Evolutionary conservation across 352 stramenopile genomes (phyloP).

Genomic region (Phytopythium aichiense): DNA sequence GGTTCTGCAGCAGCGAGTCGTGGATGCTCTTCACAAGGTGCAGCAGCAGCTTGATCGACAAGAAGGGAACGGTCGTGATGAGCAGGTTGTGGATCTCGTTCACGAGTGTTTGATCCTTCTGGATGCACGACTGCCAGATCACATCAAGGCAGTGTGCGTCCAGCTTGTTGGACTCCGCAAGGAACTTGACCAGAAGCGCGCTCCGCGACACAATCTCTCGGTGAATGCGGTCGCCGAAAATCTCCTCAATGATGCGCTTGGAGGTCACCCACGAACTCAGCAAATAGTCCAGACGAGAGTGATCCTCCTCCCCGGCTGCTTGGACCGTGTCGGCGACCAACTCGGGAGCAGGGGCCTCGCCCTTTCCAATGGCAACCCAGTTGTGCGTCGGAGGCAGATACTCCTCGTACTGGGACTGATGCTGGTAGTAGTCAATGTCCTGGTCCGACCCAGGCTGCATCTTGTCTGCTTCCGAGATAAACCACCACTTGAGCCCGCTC

Average conservation of each 20-base stretch:
- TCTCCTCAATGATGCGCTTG: constrained; percentile 78
- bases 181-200: constrained; percentile 77
- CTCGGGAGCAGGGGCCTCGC: constrained; percentile 63
- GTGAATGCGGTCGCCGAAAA: constrained; percentile 88
- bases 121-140: constrained; percentile 77
- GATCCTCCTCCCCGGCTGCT: constrained; percentile 47
- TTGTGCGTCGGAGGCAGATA: constrained; percentile 85
- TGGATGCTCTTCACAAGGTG: constrained; percentile 73
- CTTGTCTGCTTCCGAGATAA: constrained; percentile 96
- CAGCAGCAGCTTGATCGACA: constrained; percentile 66
- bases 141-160: constrained; percentile 57
- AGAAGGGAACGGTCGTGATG: constrained; percentile 68
- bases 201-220: constrained; percentile 83
- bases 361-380: constrained; percentile 86
- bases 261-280: constrained; percentile 68
- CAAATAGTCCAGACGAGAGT: constrained; percentile 62
- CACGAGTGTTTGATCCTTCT: constrained; percentile 81
- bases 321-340: constrained; percentile 60
- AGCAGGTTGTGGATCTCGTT: constrained; percentile 82
- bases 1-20: constrained; percentile 40
- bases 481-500: constrained; percentile 98
- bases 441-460: constrained; percentile 97
- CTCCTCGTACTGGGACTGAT: constrained; percentile 95
- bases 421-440: constrained; percentile 99
- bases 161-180: constrained; percentile 77